phyloP scores from a whole-genome alignment of 2,329 filamentous ascomycete species.

The Ophiobolus disseminans region DNA sequence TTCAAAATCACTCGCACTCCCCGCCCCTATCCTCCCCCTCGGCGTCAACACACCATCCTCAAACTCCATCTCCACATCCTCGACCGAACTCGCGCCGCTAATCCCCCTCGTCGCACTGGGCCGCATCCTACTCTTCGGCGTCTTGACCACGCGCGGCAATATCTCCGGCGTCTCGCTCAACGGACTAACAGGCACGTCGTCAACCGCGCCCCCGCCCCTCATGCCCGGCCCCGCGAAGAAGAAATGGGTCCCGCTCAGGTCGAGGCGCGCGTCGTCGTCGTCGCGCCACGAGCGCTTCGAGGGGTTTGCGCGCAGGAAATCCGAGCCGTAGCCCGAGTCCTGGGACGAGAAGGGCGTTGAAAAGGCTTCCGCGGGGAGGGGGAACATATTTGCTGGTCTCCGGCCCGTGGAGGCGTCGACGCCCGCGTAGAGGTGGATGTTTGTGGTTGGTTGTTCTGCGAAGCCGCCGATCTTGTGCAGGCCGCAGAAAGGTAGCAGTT shows the following conservation, averaged over 20 bases:
- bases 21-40: slow-evolving; percentile 44
- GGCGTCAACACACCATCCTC: slow-evolving; percentile 38
- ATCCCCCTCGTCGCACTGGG: slow-evolving; percentile 13
- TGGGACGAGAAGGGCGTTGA: slow-evolving; percentile 44
- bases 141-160: slow-evolving; percentile 34
- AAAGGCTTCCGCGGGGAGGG: slow-evolving; percentile 44
- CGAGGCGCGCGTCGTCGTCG: slow-evolving; percentile 36
- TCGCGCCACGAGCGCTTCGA: slow-evolving; percentile 55
- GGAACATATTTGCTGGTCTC: slow-evolving; percentile 34
- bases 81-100: slow-evolving; percentile 25
- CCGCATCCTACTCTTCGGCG: slow-evolving; percentile 35
- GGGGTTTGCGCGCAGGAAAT: slow-evolving; percentile 35
- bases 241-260: slow-evolving; percentile 31
- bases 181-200: slow-evolving; percentile 47
- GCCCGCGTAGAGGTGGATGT: slow-evolving; percentile 44
- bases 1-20: slow-evolving; percentile 65
- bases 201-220: slow-evolving; percentile 29
- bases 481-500: slow-evolving; percentile 82
- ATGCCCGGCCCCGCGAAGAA: slow-evolving; percentile 33
- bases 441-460: slow-evolving; percentile 62
- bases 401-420: slow-evolving; percentile 39
- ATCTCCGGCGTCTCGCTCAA: slow-evolving; percentile 37
- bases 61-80: slow-evolving; percentile 42
- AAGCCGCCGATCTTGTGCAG: slow-evolving; percentile 77
- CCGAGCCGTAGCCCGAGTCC: slow-evolving; percentile 34